Conservation (phyloP, 805 yeast genomes). For the Komagataella populi region DNA sequence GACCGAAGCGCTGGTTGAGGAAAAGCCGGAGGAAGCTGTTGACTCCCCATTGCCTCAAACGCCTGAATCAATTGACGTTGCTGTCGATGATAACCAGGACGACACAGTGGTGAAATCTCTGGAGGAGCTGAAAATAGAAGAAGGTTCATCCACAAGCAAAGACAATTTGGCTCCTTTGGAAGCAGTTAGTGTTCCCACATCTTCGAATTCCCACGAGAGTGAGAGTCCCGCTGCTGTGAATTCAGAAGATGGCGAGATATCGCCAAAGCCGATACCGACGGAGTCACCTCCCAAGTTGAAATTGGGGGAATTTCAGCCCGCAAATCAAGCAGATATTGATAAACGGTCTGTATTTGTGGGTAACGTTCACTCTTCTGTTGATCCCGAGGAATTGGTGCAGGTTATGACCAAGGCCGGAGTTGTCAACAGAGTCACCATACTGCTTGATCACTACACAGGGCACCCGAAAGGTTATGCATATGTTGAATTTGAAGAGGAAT, state of each 20-base stretch:
- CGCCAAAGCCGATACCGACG: background rate
- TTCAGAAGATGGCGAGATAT: background rate
- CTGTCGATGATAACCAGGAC: background rate
- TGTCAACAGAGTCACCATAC: slow-evolving; percentile 69
- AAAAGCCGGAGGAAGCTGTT: background rate
- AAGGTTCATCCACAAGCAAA: background rate
- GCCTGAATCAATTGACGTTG: background rate
- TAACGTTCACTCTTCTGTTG: slow-evolving; percentile 65
- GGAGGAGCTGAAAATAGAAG: background rate
- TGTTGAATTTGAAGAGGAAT: slow-evolving; percentile 59
- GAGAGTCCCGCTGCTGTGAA: background rate
- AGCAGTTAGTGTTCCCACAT: background rate
- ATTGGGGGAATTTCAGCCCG: background rate
- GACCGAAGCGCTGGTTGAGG: background rate
- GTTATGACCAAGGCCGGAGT: slow-evolving; percentile 58
- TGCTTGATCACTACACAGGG: slow-evolving; percentile 57
- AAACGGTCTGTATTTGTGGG: slow-evolving; percentile 71
- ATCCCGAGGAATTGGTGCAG: slow-evolving; percentile 66
- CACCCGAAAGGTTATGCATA: slow-evolving; percentile 82
- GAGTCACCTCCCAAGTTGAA: background rate
- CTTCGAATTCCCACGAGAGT: background rate
- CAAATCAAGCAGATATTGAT: slow-evolving; percentile 39
- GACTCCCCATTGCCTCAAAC: background rate
- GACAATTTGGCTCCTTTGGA: background rate
- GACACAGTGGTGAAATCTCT: background rate